Evolutionary conservation across 202 grass and related monocot species (phyloP), one percentile per base, ranked within the genome.

Genomic region (Eragrostis tef): DNA sequence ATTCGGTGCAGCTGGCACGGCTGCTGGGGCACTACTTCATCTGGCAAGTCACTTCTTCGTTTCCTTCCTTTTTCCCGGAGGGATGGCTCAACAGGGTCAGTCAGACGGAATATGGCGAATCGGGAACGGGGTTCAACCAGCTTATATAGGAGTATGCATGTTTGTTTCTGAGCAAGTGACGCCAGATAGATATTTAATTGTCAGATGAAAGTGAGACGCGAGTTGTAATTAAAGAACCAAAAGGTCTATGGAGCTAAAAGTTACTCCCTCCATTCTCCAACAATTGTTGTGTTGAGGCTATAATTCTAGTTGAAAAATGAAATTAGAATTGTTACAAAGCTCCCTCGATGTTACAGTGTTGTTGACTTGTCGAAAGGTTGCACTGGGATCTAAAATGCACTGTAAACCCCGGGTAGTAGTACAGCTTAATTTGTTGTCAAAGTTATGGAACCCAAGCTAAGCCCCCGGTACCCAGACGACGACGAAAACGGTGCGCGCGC

Each of bases 1-100:
- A 42, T 82, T 62, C 73, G n/a, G 63, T 13, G 52, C 11, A 74
- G 72, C 77, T 79, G 77, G 77, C 75, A 41, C 68, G 19, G 62
- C 63, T 39, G 69, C 60, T 56, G 44, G 71, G n/a, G 69, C 6
- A 56, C 81, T 74, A 52, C 67, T 62, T 66, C 41, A 81, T 77
- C 54, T 85, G 77, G 82, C 82, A 77, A 71, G 81, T 88, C 86
- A 84, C 79, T 82, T n/a, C n/a, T n/a, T 78, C 65, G 22, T 42
- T 75, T 6, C 22, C 54, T 62, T 78, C 73, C 79, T 9, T 58
- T 54, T 47, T 73, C 73, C 24, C 3, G 46, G 74, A 65, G 56
- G 46, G 27, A 54, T 34, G 17, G 7, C 47, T 49, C 47, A 49
- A 13, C 47, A 49, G 13, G 11, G n/a, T n/a, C n/a, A n/a, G n/a